Evolutionary conservation across 1,284 basidiomycete genomes (phyloP).

Genomic region (Farysia itapuensis): DNA sequence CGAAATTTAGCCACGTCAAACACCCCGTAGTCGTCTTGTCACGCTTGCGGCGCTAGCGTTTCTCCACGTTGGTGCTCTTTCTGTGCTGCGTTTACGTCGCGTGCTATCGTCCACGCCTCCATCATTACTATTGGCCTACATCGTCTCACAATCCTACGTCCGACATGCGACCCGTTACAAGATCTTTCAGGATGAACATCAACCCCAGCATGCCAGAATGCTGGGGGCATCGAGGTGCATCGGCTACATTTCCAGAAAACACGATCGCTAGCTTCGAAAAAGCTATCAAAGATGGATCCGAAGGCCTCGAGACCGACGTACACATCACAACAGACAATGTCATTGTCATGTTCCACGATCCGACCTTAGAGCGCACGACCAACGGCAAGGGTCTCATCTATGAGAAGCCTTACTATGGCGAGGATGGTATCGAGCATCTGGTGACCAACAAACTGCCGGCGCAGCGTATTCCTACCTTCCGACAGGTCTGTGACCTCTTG

Average conservation of each 20-base stretch:
- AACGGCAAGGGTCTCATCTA: conserved; percentile 65
- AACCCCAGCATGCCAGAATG: conserved; percentile 47
- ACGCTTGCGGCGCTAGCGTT: too few species aligned
- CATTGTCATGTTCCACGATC: conserved; percentile 95
- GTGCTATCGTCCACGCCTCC: too few species aligned
- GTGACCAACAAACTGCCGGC: conserved; percentile 78
- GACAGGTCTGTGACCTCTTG: conserved; percentile 51
- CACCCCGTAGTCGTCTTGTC: too few species aligned
- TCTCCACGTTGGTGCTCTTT: neutral
- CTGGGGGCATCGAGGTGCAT: conserved; percentile 58
- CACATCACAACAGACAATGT: conserved; percentile 88
- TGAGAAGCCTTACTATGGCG: conserved; percentile 63
- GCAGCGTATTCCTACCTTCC: conserved; percentile 59
- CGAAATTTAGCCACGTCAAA: too few species aligned
- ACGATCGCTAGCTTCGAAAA: conserved; percentile 57
- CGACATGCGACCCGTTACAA: conserved; percentile 45
- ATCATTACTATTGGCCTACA: too few species aligned
- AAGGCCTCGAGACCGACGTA: conserved; percentile 72
- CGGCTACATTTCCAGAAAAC: conserved; percentile 59
- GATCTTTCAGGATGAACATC: conserved; percentile 39
- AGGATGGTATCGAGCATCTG: conserved; percentile 74
- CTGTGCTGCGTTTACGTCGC: neutral
- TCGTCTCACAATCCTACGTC: too few species aligned
- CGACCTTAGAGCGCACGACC: conserved; percentile 67
- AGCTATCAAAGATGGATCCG: conserved; percentile 56